Evolutionary conservation across 2,329 filamentous ascomycete species (phyloP).

Genomic region (Verticillium nubilum): DNA sequence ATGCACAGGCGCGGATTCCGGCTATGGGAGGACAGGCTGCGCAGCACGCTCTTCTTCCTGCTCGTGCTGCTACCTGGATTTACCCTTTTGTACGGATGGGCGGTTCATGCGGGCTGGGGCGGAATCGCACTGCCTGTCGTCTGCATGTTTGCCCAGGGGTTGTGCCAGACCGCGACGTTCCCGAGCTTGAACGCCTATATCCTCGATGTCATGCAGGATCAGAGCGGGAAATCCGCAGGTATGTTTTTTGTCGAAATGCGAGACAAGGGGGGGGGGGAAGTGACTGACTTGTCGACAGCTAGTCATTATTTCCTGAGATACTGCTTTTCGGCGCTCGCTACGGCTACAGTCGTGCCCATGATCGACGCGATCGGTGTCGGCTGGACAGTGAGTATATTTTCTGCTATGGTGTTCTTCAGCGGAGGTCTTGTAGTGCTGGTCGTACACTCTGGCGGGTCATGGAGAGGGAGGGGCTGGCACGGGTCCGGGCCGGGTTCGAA

Average conservation of each 20-base stretch:
- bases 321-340: slow-evolving; percentile 65
- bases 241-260: background rate
- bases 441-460: background rate
- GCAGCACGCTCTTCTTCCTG: slow-evolving; percentile 52
- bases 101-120: slow-evolving; percentile 29
- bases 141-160: slow-evolving; percentile 63
- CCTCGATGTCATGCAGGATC: slow-evolving; percentile 9
- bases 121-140: slow-evolving; percentile 51
- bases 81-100: slow-evolving; percentile 66
- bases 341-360: slow-evolving; percentile 67
- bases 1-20: slow-evolving; percentile 53
- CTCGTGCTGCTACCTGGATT: slow-evolving; percentile 53
- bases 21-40: slow-evolving; percentile 63
- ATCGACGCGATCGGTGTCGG: slow-evolving; percentile 72
- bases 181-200: slow-evolving; percentile 59
- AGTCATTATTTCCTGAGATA: slow-evolving; percentile 79
- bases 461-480: background rate
- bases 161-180: slow-evolving; percentile 65
- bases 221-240: slow-evolving; percentile 7
- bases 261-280: no score
- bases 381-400: slow-evolving; percentile 44
- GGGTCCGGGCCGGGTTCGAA: background rate
- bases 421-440: background rate
- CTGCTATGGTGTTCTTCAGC: background rate
- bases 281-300: slow-evolving; percentile 39